Percentiles rank a stretch among this genome's conserved stretches.
These are phyloP conservation scores for Vigna unguiculata DNA, from an alignment of 306 rosid genomes.

Conservation along the genomic window DNA sequence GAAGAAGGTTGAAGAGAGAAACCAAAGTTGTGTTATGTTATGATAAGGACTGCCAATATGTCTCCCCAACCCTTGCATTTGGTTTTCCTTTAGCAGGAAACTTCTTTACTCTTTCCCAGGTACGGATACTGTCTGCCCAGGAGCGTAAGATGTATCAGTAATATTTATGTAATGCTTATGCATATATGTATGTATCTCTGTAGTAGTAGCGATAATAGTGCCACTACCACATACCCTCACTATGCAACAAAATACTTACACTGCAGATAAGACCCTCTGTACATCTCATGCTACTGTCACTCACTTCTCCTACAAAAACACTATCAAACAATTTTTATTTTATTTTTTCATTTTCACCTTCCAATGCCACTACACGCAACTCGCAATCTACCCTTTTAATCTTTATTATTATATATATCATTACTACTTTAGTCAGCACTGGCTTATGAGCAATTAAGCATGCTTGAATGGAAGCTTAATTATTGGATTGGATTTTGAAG, in stretches of 20 bases:
- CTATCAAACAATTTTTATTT: no score
- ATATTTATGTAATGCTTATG: neutral
- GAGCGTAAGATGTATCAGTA: constrained; percentile 20
- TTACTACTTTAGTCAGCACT: neutral
- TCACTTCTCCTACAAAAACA: neutral
- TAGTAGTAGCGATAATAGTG: neutral
- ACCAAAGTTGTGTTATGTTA: constrained; percentile 28
- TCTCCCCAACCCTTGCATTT: constrained; percentile 46
- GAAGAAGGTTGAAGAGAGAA: neutral
- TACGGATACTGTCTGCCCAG: constrained; percentile 50
- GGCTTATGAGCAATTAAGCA: neutral
- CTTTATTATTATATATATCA: neutral
- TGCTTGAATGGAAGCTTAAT: neutral
- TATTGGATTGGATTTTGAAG: neutral
- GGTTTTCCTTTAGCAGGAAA: constrained; percentile 68
- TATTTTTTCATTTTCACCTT: no score
- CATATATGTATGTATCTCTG: neutral
- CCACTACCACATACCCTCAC: constrained; percentile 4
- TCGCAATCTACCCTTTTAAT: constrained; percentile 12
- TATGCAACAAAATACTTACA: constrained; percentile 29
- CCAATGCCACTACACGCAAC: constrained; percentile 22
- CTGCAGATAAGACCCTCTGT: constrained; percentile 19
- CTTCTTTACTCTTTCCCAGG: constrained; percentile 81
- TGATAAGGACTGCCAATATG: constrained; percentile 57
- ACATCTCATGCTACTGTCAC: neutral